These are phyloP conservation scores for Tripterygium wilfordii DNA, from an alignment of 177 flowering plant species.

Conservation along the genomic window DNA sequence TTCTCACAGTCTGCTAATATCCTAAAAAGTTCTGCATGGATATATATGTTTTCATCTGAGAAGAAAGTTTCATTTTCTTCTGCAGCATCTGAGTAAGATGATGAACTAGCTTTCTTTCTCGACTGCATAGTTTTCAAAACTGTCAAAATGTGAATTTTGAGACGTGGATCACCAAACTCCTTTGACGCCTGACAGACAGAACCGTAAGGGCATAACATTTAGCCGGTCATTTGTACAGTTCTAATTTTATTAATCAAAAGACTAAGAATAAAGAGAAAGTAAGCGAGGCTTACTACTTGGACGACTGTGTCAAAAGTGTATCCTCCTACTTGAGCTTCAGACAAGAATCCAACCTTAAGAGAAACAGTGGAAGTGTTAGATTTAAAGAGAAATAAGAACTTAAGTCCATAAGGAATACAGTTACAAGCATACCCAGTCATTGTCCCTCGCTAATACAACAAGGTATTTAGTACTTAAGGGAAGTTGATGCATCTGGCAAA, in stretches of 20 bases:
- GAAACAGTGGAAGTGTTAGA: slow-evolving; percentile 3
- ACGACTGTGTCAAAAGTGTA: slow-evolving; percentile 62
- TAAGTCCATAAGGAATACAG: slow-evolving; percentile 1
- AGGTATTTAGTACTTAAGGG: slow-evolving; percentile 93
- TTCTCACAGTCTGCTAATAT: slow-evolving; percentile 90
- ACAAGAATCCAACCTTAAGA: slow-evolving; percentile 80
- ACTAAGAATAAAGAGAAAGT: not conserved
- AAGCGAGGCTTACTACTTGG: slow-evolving; percentile 58
- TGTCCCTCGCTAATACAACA: slow-evolving; percentile 78
- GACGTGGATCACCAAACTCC: slow-evolving; percentile 80
- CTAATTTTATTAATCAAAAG: too few species aligned
- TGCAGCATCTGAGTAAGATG: slow-evolving; percentile 30
- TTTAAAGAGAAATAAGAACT: slow-evolving; percentile 1
- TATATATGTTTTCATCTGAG: slow-evolving; percentile 27
- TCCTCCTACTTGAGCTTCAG: slow-evolving; percentile 89
- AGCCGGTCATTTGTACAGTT: too few species aligned
- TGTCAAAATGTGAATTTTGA: slow-evolving; percentile 69
- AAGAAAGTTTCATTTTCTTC: slow-evolving; percentile 32
- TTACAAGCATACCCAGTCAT: slow-evolving; percentile 76
- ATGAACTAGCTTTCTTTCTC: slow-evolving; percentile 41
- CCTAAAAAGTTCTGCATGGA: slow-evolving; percentile 78
- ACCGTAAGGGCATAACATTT: too few species aligned
- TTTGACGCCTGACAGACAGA: slow-evolving; percentile 66
- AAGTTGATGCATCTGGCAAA: slow-evolving; percentile 85
- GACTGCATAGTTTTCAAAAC: slow-evolving; percentile 76